These are phyloP conservation scores for Fusarium sp. DNA, from an alignment of 2,329 filamentous ascomycete species.

Conservation along the genomic window DNA sequence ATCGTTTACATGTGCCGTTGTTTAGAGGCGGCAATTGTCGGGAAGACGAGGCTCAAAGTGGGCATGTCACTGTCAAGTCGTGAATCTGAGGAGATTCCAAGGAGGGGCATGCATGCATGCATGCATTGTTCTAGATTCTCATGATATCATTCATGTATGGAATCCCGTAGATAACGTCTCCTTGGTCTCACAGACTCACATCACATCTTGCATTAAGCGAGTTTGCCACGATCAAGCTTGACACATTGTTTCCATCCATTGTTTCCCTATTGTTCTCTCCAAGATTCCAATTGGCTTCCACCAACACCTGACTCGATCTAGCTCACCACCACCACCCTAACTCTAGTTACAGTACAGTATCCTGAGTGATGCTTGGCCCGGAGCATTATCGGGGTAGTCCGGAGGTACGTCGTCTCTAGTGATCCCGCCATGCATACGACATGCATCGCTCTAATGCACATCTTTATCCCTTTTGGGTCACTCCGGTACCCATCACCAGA, in stretches of 20 bases:
- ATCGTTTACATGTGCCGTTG: conserved; percentile 19
- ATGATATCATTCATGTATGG: conserved; percentile 31
- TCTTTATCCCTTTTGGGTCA: conserved; percentile 39
- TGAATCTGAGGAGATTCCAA: conserved; percentile 31
- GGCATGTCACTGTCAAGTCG: not conserved
- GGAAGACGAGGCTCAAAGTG: conserved; percentile 41
- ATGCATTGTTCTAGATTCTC: conserved; percentile 25
- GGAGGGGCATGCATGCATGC: conserved; percentile 1
- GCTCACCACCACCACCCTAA: not conserved
- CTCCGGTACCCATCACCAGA: conserved; percentile 38
- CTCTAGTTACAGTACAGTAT: too few relatives aligned
- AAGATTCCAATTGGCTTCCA: not conserved
- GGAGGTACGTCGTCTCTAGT: conserved; percentile 19
- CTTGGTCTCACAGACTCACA: not conserved
- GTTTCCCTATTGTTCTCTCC: not conserved
- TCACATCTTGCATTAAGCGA: conserved; percentile 2
- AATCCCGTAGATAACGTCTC: conserved; percentile 20
- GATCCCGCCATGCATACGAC: conserved; percentile 30
- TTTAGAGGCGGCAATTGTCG: conserved; percentile 39
- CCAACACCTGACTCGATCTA: conserved; percentile 21
- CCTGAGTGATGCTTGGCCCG: not conserved
- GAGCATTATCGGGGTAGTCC: conserved; percentile 26
- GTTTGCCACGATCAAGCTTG: not conserved
- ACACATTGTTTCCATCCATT: not conserved
- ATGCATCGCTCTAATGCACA: conserved; percentile 33